These are phyloP conservation scores for Colletotrichum scovillei DNA, from an alignment of 2,329 filamentous ascomycete species.

Conservation along the genomic window DNA sequence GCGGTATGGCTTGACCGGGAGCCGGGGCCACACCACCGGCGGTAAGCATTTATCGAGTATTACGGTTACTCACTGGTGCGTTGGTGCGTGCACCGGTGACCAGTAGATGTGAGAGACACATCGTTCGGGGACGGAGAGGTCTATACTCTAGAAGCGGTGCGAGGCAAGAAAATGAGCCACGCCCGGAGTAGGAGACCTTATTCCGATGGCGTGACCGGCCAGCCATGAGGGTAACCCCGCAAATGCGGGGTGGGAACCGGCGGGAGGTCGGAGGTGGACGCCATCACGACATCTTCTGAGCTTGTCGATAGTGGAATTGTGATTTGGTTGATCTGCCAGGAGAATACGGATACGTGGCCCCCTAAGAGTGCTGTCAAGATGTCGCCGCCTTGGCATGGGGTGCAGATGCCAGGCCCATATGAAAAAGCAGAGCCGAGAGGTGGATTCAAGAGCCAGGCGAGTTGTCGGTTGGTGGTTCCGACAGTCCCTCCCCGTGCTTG, in stretches of 20 bases:
- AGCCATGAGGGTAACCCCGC: conserved; percentile 21
- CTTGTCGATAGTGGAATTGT: conserved; percentile 19
- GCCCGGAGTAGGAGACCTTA: conserved; percentile 4
- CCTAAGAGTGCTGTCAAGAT: background rate
- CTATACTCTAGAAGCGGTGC: background rate
- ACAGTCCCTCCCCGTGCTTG: background rate
- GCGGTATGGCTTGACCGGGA: conserved; percentile 26
- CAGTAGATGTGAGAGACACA: background rate
- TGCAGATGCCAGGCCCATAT: background rate
- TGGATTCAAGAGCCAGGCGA: background rate
- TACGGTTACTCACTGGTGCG: background rate
- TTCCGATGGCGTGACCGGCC: conserved; percentile 33
- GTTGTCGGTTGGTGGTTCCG: conserved; percentile 4
- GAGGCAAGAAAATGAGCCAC: background rate
- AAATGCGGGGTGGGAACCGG: conserved; percentile 32
- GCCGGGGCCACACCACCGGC: conserved; percentile 25
- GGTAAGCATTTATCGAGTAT: conserved; percentile 8
- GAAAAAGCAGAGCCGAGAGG: background rate
- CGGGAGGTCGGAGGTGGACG: conserved; percentile 13
- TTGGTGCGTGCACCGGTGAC: conserved; percentile 9
- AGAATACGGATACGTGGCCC: background rate
- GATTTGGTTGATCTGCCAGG: background rate
- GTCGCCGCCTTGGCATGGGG: background rate
- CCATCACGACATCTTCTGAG: conserved; percentile 27
- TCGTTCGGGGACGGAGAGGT: background rate